Conservation (phyloP, 2,329 filamentous ascomycete genomes). For the Pestalotiopsis sp. region DNA sequence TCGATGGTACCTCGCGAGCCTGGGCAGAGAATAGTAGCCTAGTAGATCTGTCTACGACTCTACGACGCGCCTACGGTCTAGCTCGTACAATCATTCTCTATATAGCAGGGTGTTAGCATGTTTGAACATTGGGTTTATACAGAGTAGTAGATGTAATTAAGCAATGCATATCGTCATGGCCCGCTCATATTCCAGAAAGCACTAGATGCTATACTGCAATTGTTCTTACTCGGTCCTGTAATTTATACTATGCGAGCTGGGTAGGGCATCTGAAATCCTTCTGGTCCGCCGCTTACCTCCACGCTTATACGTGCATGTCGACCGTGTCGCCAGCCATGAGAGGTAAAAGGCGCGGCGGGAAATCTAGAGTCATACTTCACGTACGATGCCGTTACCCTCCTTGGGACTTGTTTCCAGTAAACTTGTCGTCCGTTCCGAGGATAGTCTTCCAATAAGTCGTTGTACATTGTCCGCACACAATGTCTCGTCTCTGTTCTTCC, state of each 20-base stretch:
- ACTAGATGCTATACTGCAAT: too few species aligned
- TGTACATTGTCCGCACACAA: conserved; percentile 10
- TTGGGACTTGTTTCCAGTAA: conserved; percentile 9
- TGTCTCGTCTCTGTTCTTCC: conserved; percentile 15
- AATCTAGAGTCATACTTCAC: background rate
- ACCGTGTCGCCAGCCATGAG: background rate
- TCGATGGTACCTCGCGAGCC: background rate
- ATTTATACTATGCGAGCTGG: too few species aligned
- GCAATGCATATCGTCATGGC: too few species aligned
- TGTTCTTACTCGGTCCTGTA: too few species aligned
- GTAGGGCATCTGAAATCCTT: too few species aligned
- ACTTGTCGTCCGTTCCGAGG: conserved; percentile 14
- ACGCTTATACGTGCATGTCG: background rate
- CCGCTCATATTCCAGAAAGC: too few species aligned
- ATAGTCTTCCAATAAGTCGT: background rate
- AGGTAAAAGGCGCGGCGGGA: background rate
- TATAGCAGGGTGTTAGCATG: too few species aligned
- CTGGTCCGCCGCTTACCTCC: too few species aligned
- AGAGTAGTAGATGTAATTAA: too few species aligned
- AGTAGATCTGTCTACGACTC: background rate
- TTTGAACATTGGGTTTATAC: too few species aligned
- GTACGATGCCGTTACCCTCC: background rate
- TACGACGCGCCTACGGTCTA: too few species aligned
- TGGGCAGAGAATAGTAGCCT: background rate
- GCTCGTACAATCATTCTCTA: too few species aligned